These are phyloP conservation scores for Monosporascus sp. DNA, from an alignment of 2,329 filamentous ascomycete genomes.

Conservation along the genomic window DNA sequence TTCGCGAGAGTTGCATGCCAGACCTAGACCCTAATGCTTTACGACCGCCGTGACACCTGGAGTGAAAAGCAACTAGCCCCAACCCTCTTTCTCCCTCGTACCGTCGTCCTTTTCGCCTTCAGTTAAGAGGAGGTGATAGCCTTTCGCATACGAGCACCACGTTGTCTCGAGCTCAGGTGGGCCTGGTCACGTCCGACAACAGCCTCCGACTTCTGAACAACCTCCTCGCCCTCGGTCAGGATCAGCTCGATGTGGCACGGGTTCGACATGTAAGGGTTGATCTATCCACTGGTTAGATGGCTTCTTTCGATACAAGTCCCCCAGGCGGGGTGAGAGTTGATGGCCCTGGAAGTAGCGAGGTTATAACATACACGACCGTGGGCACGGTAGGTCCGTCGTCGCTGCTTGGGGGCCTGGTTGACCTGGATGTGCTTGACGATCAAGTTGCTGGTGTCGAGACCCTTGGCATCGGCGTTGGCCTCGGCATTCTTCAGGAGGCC, in stretches of 20 bases:
- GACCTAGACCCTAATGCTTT: slow-evolving; percentile 31
- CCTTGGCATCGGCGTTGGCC: slow-evolving; percentile 95
- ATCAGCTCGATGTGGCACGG: slow-evolving; percentile 99
- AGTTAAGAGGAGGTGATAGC: slow-evolving; percentile 60
- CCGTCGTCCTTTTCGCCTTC: slow-evolving; percentile 16
- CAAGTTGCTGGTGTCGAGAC: slow-evolving; percentile 94
- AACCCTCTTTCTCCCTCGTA: slow-evolving; percentile 20
- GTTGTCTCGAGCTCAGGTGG: slow-evolving; percentile 87
- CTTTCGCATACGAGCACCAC: slow-evolving; percentile 62
- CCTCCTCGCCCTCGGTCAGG: slow-evolving; percentile 95
- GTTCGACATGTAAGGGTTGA: slow-evolving; percentile 99
- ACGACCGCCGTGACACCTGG: slow-evolving; percentile 32
- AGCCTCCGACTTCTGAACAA: slow-evolving; percentile 80
- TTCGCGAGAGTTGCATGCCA: slow-evolving; percentile 28
- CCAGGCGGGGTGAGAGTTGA: background rate
- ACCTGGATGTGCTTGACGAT: slow-evolving; percentile 99
- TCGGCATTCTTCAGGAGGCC: slow-evolving; percentile 96
- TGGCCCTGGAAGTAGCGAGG: background rate
- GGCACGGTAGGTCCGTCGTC: slow-evolving; percentile 98
- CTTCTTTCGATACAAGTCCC: background rate
- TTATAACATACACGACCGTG: slow-evolving; percentile 89
- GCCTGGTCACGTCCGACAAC: slow-evolving; percentile 57
- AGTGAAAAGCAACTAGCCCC: slow-evolving; percentile 29
- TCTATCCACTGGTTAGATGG: slow-evolving; percentile 49
- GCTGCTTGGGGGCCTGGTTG: slow-evolving; percentile 99